These are phyloP conservation scores for Solanum peruvianum DNA, from an alignment of 257 asterid genomes.

Conservation along the genomic window DNA sequence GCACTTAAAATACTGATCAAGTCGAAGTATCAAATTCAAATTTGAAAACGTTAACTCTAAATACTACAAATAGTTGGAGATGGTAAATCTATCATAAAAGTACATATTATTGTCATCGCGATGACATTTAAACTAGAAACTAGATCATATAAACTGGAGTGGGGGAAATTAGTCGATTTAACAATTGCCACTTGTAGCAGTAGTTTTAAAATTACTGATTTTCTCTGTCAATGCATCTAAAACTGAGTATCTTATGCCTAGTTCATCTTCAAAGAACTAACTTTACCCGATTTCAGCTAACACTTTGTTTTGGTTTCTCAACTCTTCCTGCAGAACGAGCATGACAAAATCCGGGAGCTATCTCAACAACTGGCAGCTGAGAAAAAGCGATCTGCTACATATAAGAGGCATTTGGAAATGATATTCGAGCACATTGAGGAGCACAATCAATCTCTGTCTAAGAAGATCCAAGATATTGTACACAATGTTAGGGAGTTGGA, in stretches of 20 bases:
- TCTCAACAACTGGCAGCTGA: slow-evolving; percentile 83
- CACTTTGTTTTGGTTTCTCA: not conserved
- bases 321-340: slow-evolving; percentile 59
- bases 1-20: not conserved
- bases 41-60: not conserved
- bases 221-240: not conserved
- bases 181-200: not conserved
- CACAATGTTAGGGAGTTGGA: slow-evolving; percentile 73
- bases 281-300: not conserved
- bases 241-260: not conserved
- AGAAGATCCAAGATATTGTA: slow-evolving; percentile 67
- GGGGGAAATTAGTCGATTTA: not conserved
- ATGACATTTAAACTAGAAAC: not conserved
- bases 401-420: slow-evolving; percentile 87
- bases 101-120: not conserved
- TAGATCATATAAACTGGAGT: not conserved
- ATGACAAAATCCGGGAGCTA: slow-evolving; percentile 77
- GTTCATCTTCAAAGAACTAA: not conserved
- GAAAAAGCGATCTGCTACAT: slow-evolving; percentile 80
- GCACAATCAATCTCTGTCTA: slow-evolving; percentile 70
- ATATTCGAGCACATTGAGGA: slow-evolving; percentile 88
- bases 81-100: not conserved
- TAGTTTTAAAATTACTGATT: not conserved
- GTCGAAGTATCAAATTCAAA: not conserved
- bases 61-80: not conserved